These are phyloP conservation scores for Solanum corneliomulleri DNA, from an alignment of 257 asterid genomes.

Conservation along the genomic window DNA sequence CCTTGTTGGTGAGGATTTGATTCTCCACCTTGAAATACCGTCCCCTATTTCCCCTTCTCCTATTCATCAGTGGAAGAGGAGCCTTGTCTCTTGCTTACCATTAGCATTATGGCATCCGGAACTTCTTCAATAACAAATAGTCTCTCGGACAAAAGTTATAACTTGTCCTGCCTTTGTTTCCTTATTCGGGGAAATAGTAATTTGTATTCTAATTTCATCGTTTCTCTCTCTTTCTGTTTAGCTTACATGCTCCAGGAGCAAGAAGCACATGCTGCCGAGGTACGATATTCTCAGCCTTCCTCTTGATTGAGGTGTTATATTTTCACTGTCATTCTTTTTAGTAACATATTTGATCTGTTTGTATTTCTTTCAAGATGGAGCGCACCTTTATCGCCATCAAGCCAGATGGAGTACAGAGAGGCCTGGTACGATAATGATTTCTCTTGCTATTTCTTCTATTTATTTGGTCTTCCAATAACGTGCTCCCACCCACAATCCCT, in stretches of 20 bases:
- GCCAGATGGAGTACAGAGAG: slow-evolving; percentile 99
- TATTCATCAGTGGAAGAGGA: slow-evolving; percentile 7
- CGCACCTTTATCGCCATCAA: slow-evolving; percentile 94
- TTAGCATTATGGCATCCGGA: slow-evolving; percentile 8
- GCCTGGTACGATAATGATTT: slow-evolving; percentile 46
- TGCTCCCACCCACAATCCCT: background rate
- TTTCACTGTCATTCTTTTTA: background rate
- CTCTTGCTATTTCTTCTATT: background rate
- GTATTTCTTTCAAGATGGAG: slow-evolving; percentile 46
- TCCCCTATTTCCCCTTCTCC: background rate
- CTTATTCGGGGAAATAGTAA: background rate
- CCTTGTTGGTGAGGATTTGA: background rate
- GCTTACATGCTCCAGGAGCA: slow-evolving; percentile 86
- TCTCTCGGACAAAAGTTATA: background rate
- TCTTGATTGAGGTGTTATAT: background rate
- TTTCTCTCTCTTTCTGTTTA: slow-evolving; percentile 14
- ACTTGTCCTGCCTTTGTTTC: background rate
- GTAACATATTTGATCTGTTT: slow-evolving; percentile 8
- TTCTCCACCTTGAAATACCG: background rate
- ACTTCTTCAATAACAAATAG: slow-evolving; percentile 9
- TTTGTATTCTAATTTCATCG: background rate
- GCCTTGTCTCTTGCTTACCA: slow-evolving; percentile 10
- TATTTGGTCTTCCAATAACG: background rate
- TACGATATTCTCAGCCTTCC: slow-evolving; percentile 8
- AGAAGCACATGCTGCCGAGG: slow-evolving; percentile 90